These are phyloP conservation scores for Carex arenaria DNA, from an alignment of 202 grass and related monocot species.

Conservation along the genomic window DNA sequence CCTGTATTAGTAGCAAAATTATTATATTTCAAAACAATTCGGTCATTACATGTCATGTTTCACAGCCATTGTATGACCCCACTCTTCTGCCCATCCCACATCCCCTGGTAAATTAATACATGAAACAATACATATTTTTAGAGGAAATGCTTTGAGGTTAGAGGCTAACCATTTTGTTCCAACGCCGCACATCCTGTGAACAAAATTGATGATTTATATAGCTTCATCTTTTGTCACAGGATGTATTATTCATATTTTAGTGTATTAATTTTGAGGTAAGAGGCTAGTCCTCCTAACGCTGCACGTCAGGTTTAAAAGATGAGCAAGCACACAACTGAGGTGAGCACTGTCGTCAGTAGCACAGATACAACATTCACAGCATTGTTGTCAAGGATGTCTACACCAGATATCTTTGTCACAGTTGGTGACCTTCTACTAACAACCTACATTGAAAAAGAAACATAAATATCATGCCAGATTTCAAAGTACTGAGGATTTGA, in stretches of 20 bases:
- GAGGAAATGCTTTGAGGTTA: background rate
- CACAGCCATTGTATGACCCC: background rate
- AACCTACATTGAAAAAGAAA: slow-evolving; percentile 45
- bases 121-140: background rate
- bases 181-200: background rate
- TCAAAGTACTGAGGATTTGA: background rate
- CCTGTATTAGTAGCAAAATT: background rate
- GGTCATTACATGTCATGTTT: background rate
- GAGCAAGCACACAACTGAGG: slow-evolving; percentile 59
- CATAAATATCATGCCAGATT: slow-evolving; percentile 4
- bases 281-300: background rate
- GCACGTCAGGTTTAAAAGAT: slow-evolving; percentile 38
- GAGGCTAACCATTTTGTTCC: background rate
- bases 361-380: slow-evolving; percentile 77
- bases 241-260: no score
- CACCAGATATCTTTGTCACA: slow-evolving; percentile 77
- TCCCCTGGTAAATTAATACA: background rate
- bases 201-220: background rate
- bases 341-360: slow-evolving; percentile 55
- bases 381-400: slow-evolving; percentile 77
- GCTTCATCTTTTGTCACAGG: background rate
- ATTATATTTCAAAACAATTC: background rate
- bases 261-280: background rate
- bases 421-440: slow-evolving; percentile 66
- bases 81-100: no score